Conservation (phyloP, 768 basidiomycete species). For the Suillus cothurnatus region DNA sequence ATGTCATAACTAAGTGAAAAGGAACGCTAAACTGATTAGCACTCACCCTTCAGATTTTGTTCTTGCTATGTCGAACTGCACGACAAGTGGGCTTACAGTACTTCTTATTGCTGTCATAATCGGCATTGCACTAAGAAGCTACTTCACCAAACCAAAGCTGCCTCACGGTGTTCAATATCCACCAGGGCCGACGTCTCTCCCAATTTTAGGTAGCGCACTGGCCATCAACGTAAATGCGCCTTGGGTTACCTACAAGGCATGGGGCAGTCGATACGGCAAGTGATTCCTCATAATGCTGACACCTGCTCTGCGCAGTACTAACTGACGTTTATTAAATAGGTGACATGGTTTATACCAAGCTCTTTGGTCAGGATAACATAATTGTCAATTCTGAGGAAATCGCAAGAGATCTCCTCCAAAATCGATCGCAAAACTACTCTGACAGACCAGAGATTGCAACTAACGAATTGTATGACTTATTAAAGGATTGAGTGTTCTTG, state of each 20-base stretch:
- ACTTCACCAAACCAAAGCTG: not conserved
- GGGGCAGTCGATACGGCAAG: constrained; percentile 44
- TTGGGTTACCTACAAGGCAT: constrained; percentile 43
- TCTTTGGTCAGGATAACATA: constrained; percentile 14
- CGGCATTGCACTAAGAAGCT: not conserved
- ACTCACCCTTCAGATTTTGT: not conserved
- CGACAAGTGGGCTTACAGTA: not conserved
- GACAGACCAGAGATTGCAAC: constrained; percentile 12
- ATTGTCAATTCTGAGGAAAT: constrained; percentile 18
- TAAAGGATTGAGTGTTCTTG: not conserved
- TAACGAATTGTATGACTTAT: constrained; percentile 8
- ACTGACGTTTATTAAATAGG: constrained; percentile 9
- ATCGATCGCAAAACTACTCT: constrained; percentile 17
- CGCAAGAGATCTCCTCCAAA: constrained; percentile 14
- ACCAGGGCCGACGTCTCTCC: constrained; percentile 49
- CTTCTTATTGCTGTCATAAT: not conserved
- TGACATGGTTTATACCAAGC: constrained; percentile 9
- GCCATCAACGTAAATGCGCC: constrained; percentile 45
- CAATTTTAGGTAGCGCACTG: constrained; percentile 50
- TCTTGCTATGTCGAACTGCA: not conserved
- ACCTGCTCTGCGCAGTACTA: not conserved
- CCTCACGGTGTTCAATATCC: constrained; percentile 23
- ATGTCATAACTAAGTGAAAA: not conserved
- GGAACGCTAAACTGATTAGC: not conserved
- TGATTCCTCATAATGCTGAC: not conserved